These are phyloP conservation scores for Cladosporium sp. DNA, from an alignment of 2,329 filamentous ascomycete species.

Conservation along the genomic window DNA sequence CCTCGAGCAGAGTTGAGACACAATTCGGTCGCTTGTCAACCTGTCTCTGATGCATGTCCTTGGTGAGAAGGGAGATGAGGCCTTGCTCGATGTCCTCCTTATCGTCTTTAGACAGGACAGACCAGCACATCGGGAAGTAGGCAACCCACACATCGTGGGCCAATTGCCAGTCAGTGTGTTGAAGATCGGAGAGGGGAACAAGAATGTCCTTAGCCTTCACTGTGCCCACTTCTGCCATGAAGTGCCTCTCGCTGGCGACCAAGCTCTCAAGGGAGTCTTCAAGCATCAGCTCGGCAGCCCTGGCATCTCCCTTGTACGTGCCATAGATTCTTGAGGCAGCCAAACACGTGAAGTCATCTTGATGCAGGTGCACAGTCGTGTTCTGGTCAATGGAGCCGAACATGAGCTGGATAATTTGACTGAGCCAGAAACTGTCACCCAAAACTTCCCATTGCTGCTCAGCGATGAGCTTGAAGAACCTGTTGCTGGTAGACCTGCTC, in stretches of 20 bases:
- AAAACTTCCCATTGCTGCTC: conserved; percentile 97
- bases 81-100: conserved; percentile 85
- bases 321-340: conserved; percentile 69
- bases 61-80: conserved; percentile 83
- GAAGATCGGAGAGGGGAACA: conserved; percentile 84
- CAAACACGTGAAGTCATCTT: conserved; percentile 77
- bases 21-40: conserved; percentile 95
- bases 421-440: conserved; percentile 92
- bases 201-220: conserved; percentile 84
- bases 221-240: conserved; percentile 76
- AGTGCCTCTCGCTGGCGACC: conserved; percentile 73
- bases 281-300: conserved; percentile 61
- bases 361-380: conserved; percentile 69
- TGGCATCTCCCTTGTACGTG: conserved; percentile 66
- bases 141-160: conserved; percentile 87
- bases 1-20: conserved; percentile 85
- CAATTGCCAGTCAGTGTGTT: conserved; percentile 78
- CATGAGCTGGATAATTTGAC: conserved; percentile 88
- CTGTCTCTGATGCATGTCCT: conserved; percentile 92
- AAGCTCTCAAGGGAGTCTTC: conserved; percentile 81
- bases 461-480: conserved; percentile 81
- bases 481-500: conserved; percentile 84
- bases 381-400: conserved; percentile 88
- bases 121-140: conserved; percentile 92
- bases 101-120: conserved; percentile 80